These are phyloP conservation scores for Martiniozyma asiatica DNA, from an alignment of 1,139 yeast genomes.

Conservation along the genomic window DNA sequence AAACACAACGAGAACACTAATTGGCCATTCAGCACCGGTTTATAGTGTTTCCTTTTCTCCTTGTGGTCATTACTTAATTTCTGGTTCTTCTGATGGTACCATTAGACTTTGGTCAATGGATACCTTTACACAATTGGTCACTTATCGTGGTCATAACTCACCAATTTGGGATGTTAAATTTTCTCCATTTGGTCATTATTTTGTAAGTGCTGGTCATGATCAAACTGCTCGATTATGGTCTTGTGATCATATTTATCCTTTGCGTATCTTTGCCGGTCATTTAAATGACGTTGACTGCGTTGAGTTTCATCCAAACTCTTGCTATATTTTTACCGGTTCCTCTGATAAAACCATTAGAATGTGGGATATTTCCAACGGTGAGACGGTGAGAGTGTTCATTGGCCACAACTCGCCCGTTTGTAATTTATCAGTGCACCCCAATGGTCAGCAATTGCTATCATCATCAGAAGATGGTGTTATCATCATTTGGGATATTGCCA, in stretches of 20 bases:
- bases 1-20: conserved; percentile 41
- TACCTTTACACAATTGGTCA: conserved; percentile 76
- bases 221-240: conserved; percentile 98
- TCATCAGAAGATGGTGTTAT: conserved; percentile 82
- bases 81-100: conserved; percentile 86
- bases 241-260: conserved; percentile 92
- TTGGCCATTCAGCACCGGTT: conserved; percentile 93
- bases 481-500: conserved; percentile 89
- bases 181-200: conserved; percentile 92
- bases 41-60: conserved; percentile 87
- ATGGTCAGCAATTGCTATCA: conserved; percentile 92
- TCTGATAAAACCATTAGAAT: conserved; percentile 90
- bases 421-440: conserved; percentile 83
- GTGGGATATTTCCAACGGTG: conserved; percentile 95
- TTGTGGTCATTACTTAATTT: conserved; percentile 68
- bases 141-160: conserved; percentile 93
- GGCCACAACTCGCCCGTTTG: conserved; percentile 89
- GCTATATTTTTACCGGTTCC: conserved; percentile 88
- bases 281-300: conserved; percentile 93
- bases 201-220: conserved; percentile 95
- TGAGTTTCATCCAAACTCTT: conserved; percentile 91
- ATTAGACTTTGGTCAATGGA: conserved; percentile 92
- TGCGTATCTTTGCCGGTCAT: conserved; percentile 95
- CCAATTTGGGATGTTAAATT: conserved; percentile 97
- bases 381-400: conserved; percentile 82